Evolutionary conservation across 208 protist species (phyloP), one percentile per base, ranked within the genome.

Genomic region (Acanthamoeba sp.): DNA sequence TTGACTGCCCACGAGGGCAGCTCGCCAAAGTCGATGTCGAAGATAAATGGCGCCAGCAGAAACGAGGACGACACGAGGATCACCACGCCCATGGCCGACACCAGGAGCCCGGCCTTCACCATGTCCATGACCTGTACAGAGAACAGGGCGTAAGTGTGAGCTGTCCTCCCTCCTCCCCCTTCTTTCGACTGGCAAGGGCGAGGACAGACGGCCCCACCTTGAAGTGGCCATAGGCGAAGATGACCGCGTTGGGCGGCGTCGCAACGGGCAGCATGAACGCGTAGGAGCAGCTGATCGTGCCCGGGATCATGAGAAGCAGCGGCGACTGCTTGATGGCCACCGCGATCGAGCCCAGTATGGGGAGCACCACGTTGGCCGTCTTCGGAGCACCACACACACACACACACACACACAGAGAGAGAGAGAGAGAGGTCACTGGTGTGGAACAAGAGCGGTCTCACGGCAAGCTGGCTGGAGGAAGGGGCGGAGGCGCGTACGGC

Each of bases 241-340:
- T 80, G 66, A 93, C 48, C 5, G 89, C 89, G 48, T 93, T 93
- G 34, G 89, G 89, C 29, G 89, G 89, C 27, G 89, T 93, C 4
- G 89, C 89, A 6, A 93, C 89, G 12, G 89, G 89, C n/a, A 93
- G 89, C 89, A 93, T 93, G 89, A 93, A 93, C 22, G 89, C 89
- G 36, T 93, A 93, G 22, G 89, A 93, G 50, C 89, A 93, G 12
- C 27, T 34, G 4, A 93, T 82, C 22, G 89, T 93, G n/a, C n/a
- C 89, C 18, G 89, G 89, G 22, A 93, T 82, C 89, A 93, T 93
- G 16, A 93, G 34, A 1, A 93, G 22, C 22, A 93, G 50, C 27
- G 89, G 89, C 2, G 20, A 32, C 27, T 93, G 89, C 42, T 82
- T 38, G 14, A 93, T 93, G 38, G 89, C 91, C n/a, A 93, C 89